phyloP scores from a whole-genome alignment of 805 yeast genomes.

The Kluyveromyces nonfermentans region DNA sequence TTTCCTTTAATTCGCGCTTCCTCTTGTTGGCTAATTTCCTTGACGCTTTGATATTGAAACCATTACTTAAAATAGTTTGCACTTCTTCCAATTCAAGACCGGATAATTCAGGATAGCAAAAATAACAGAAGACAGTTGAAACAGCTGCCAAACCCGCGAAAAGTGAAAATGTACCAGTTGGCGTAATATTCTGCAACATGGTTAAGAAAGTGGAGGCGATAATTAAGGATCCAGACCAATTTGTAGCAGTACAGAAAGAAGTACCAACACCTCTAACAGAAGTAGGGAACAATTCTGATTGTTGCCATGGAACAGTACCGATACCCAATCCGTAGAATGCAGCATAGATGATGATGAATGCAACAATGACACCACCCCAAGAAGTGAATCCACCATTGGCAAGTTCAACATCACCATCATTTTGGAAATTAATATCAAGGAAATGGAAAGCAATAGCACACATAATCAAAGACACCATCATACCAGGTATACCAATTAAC shows the following conservation, averaged over 20 bases:
- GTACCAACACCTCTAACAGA: conserved; percentile 88
- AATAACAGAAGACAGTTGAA: conserved; percentile 64
- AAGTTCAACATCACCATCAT: conserved; percentile 36
- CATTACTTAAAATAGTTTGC: conserved; percentile 67
- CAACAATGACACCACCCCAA: conserved; percentile 83
- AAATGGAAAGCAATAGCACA: conserved; percentile 91
- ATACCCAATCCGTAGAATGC: conserved; percentile 91
- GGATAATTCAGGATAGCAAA: conserved; percentile 87
- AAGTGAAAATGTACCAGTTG: conserved; percentile 87
- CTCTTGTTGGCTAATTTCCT: conserved; percentile 43
- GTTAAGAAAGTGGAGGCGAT: conserved; percentile 90
- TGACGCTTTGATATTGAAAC: conserved; percentile 74
- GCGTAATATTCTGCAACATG: conserved; percentile 87
- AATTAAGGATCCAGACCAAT: conserved; percentile 91
- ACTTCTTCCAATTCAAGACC: conserved; percentile 89
- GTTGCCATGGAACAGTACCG: conserved; percentile 98
- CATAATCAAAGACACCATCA: conserved; percentile 65
- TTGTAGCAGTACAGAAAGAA: conserved; percentile 82
- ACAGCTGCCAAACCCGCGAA: conserved; percentile 75
- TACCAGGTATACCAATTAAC: conserved; percentile 73
- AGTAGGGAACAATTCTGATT: conserved; percentile 90
- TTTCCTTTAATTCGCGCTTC: conserved; percentile 13
- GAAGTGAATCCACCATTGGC: conserved; percentile 44
- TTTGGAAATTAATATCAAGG: conserved; percentile 51
- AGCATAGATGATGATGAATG: conserved; percentile 78